Evolutionary conservation across 1,284 basidiomycete species (phyloP), one percentile per base, ranked within the genome.

Genomic region (Singerocomus inundabilis): DNA sequence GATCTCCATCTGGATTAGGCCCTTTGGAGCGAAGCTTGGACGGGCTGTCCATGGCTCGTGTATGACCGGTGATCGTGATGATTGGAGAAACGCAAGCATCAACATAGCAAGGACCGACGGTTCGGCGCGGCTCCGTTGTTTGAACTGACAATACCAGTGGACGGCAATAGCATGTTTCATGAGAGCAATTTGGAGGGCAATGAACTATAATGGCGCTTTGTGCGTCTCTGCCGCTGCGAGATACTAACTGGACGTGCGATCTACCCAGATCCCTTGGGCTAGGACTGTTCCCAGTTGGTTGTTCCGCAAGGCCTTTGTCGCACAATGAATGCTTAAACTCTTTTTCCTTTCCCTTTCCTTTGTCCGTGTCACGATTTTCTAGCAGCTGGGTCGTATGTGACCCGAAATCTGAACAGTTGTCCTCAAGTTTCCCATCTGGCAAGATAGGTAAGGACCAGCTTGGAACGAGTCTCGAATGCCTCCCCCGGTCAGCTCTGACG

Each of bases 11-110:
- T 21, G 37, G 39, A 29, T 44, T 25, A 32, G 37, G 44, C 12
- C 0, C 30, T 35, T 32, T 46, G 13, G 44, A 31, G 21, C n/a
- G 29, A 29, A 12, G 35, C 37, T 54, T 51, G 40, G 31, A 13
- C 6, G 36, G 40, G 18, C 10, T 45, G 21, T 40, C 12, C 3
- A 15, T 37, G 11, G 37, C 16, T 32, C 44, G 44, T 31, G 28
- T 6, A 16, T 21, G 34, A 47, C 42, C 13, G 18, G 40, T 38
- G 43, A 37, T 43, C 33, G 42, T 9, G 44, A 59, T 47, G 24
- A 65, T 69, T 2, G 63, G 63, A 25, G 63, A 65, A 40, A 65
- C 65, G 16, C 48, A 49, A 35, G 54, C 60, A 43, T 65, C 66
- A 15, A 52, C 57, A 18, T 69, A 61, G 53, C 37, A 58, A 36